Evolutionary conservation across 768 basidiomycete genomes (phyloP), one percentile per base, ranked within the genome.

Genomic region (Crassisporium funariophilum): DNA sequence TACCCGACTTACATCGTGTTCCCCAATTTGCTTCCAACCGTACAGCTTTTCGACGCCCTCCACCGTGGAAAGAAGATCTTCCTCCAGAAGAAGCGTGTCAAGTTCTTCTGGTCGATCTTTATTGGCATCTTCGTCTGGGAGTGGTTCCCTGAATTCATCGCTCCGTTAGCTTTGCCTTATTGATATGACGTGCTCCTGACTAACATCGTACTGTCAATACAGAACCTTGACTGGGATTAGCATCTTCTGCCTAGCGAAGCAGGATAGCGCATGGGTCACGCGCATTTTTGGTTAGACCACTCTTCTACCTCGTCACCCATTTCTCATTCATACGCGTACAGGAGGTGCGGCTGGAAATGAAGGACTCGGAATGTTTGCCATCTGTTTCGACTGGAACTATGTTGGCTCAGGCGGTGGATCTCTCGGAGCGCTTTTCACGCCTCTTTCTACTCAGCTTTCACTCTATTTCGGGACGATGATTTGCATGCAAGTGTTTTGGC

Each of bases 381-480:
- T 84, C 31, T 82, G 71, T 51, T 64, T 85, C 11, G 83, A 86
- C 55, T 85, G 83, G 82, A 79, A 81, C 54, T 74, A 78, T 47
- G 73, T 81, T 48, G 76, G 72, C 27, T 68, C 72, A 40, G 69
- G 70, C 21, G 76, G 74, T 12, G 69, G 71, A 11, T 70, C 73
- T 2, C 66, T 77, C 41, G 72, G 75, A 10, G 71, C 71, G 31
- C 58, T 74, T 2, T 78, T 68, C 52, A 81, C 81, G 20, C 82
- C 83, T 1, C 60, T 84, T 9, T 72, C 73, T 5, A 76, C 80
- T 2, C 81, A 79, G 60, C 38, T 81, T 25, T 81, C 78, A 1
- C 57, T 68, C 15, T 74, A 79, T 41, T 59, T 73, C 16, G 82
- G 81, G 1, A 73, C 73, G 10, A 58, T 75, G 12, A 55, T 82